Base-by-base conservation (phyloP, 495 filamentous ascomycete species). In the Platismatia glauca region DNA sequence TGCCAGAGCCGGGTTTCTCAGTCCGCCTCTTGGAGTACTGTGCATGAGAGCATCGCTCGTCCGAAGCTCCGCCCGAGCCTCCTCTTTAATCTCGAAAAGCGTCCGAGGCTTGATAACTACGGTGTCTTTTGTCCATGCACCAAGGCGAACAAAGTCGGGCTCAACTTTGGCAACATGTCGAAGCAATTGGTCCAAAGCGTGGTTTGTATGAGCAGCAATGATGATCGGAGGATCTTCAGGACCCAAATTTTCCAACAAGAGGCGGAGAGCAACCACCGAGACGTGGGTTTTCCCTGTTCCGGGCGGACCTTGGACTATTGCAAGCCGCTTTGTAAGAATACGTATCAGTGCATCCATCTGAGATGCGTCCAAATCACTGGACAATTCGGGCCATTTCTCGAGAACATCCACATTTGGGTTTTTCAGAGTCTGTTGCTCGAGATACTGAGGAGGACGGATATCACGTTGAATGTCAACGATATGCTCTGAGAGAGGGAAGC, bases 241-340 rank as follows among this genome's bases (percentile, higher is more conserved):
- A n/a, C 64, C 62, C 76, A 84, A 80, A 60, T 88, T 90, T 1
- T 77, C 70, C 0, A 96, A 73, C 57, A 95, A 71, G 6, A 87
- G 76, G 52, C 82, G 84, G 35, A 97, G 70, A 2, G 89, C 89
- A 44, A 83, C 71, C 1, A 92, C 81, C 0, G 90, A 92, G 0
- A 89, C 84, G 65, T 84, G 84, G 0, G 91, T 95, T 68, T 95
- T 95, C 16, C 93, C 93, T 3, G 92, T 96, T 1, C 93, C 93
- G 6, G 93, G 93, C 11, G 93, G 93, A 0, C 93, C 93, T 74
- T 97, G 93, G 0, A 96, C 75, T 43, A 98, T 87, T 4, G 90
- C 81, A 1, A 98, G 67, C 43, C 81, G 78, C 57, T 86, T 89
- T 0, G 87, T 86, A 11, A 96, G 69, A 11, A 95, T 90, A 0